Evolutionary conservation across 371 early-diverging fungal genomes (phyloP), one percentile per base, ranked within the genome.

Genomic region (Capillidium heterosporum): DNA sequence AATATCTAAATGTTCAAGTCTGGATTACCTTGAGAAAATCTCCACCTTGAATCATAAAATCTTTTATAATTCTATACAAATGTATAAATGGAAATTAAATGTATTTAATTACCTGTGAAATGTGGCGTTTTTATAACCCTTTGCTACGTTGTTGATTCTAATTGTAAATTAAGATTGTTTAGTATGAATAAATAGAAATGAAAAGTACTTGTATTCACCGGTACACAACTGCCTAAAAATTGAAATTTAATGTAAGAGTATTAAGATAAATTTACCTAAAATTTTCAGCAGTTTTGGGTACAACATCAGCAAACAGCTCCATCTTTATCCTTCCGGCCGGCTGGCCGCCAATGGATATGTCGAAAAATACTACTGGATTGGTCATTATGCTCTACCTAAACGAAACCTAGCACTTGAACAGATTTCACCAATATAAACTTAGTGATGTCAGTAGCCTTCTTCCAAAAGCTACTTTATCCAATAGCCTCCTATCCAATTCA

Each of bases 1-100:
- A 49, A 57, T 26, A 51, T 11, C 24, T 57, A 51, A 13, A 10
- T 17, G 13, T 50, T 63, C 27, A 40, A 23, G n/a, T 19, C 10
- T 39, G 11, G 29, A 1, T 42, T 62, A 76, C 80, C 70, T 82
- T 86, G 21, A 87, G 47, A 59, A 99, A 93, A 67, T 99, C 99
- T 21, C 99, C 99, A 31, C 99, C 99, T 66, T 99, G 99, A 3
- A 96, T 80, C 95, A 99, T 98, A 70, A 99, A 99, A 49, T 89
- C 84, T 69, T 89, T 87, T 63, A 93, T 93, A 28, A 92, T 85
- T 66, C 80, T 79, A 67, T 49, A 41, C 52, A 13, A 32, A 46
- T 11, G 23, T n/a, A 19, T 50, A 60, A 32, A 54, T 8, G 32
- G 19, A 55, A 72, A 64, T 35, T 59, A 46, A 54, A 60, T 55